phyloP scores from a whole-genome alignment of 208 protist species.

The Trypanosomatidae sp. region DNA sequence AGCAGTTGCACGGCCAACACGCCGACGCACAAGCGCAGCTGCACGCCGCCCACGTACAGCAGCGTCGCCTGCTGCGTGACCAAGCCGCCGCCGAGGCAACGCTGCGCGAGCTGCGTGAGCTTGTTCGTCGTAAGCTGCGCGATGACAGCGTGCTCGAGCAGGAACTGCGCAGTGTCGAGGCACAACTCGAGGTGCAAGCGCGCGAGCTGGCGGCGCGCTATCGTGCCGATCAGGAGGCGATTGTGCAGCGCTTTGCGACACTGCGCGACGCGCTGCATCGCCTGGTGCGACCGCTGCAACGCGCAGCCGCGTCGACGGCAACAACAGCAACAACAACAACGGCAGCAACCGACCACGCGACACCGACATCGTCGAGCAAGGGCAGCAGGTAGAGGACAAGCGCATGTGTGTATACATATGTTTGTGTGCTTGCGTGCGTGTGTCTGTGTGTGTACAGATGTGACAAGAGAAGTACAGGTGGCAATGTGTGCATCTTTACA shows the following conservation, averaged over 20 bases:
- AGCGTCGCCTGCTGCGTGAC: constrained; percentile 34
- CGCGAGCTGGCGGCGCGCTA: constrained; percentile 74
- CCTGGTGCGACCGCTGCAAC: constrained; percentile 17
- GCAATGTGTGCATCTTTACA: no score
- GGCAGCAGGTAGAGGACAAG: background rate
- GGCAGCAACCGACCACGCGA: background rate
- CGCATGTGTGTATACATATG: background rate
- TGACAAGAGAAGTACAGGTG: background rate
- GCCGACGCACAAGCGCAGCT: constrained; percentile 12
- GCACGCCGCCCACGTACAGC: constrained; percentile 28
- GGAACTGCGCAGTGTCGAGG: constrained; percentile 46
- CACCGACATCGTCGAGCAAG: background rate
- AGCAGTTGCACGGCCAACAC: constrained; percentile 9
- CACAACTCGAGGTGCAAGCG: constrained; percentile 65
- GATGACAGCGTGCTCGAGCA: constrained; percentile 64
- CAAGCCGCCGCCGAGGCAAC: constrained; percentile 36
- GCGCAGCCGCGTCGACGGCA: background rate
- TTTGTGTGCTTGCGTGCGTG: background rate
- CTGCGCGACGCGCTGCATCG: constrained; percentile 40
- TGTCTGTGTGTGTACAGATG: background rate
- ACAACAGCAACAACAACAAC: constrained; percentile 1
- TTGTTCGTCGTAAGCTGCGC: constrained; percentile 58
- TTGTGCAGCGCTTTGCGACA: constrained; percentile 53
- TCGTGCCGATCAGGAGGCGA: constrained; percentile 57
- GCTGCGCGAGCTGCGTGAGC: constrained; percentile 51